A percentile compares a stretch with the other conserved stretches of the same genome.
These are phyloP conservation scores for Arthrobotrys sinensis DNA, from an alignment of 2,329 filamentous ascomycete genomes.

Conservation along the genomic window DNA sequence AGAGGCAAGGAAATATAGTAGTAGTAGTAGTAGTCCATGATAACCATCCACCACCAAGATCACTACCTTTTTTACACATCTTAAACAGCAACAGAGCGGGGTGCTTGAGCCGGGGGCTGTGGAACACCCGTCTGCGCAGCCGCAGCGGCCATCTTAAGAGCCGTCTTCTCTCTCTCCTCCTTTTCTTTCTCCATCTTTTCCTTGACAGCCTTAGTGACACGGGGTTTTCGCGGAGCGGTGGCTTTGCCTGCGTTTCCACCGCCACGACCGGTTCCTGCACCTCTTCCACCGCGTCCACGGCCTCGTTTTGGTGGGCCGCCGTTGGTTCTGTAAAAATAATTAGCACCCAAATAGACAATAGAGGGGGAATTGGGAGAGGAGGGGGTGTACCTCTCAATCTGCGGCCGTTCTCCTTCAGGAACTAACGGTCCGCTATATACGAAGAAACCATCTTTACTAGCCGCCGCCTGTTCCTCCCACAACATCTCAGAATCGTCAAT, in stretches of 20 bases:
- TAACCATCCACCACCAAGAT: too few species aligned
- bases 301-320: conserved; percentile 76
- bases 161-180: conserved; percentile 75
- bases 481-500: conserved; percentile 94
- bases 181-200: conserved; percentile 86
- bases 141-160: conserved; percentile 74
- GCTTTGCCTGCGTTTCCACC: conserved; percentile 67
- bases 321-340: conserved; percentile 74
- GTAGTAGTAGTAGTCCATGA: neutral
- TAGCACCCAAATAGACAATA: conserved; percentile 65
- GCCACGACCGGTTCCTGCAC: conserved; percentile 71
- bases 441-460: conserved; percentile 96
- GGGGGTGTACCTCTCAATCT: conserved; percentile 73
- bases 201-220: conserved; percentile 88
- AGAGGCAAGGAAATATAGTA: neutral
- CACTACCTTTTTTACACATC: too few species aligned
- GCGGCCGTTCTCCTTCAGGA: conserved; percentile 84
- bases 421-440: conserved; percentile 95
- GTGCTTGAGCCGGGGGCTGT: conserved; percentile 9
- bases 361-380: neutral
- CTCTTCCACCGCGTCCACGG: conserved; percentile 67
- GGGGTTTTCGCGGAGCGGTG: conserved; percentile 80
- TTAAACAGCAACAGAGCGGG: conserved; percentile 29
- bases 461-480: conserved; percentile 95
- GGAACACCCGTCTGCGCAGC: conserved; percentile 74